phyloP scores from a whole-genome alignment of 495 filamentous ascomycete species.

The Neurospora terricola region DNA sequence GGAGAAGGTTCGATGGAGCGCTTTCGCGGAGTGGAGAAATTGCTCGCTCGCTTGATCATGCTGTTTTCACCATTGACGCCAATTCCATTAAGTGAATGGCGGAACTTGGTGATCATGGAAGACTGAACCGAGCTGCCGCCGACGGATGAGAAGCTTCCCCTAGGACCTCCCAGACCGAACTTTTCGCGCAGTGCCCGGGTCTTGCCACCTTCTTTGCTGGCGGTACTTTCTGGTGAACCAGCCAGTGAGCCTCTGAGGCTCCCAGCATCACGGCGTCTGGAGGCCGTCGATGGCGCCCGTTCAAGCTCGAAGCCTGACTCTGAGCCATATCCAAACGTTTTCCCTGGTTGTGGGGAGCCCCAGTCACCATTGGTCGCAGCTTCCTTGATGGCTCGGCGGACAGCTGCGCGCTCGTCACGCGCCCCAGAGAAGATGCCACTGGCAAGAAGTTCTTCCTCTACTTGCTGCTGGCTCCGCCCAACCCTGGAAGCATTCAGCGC shows the following conservation, averaged over 20 bases:
- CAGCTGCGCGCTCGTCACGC: slow-evolving; percentile 24
- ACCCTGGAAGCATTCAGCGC: slow-evolving; percentile 5
- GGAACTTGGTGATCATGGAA: slow-evolving; percentile 5
- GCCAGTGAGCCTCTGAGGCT: background rate
- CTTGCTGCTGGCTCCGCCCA: background rate
- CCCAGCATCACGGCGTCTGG: background rate
- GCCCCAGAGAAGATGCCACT: slow-evolving; percentile 32
- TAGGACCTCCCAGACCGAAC: slow-evolving; percentile 14
- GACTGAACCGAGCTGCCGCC: background rate
- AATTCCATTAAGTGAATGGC: slow-evolving; percentile 11
- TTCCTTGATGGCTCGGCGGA: slow-evolving; percentile 18
- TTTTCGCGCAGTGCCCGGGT: slow-evolving; percentile 22
- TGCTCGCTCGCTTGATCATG: slow-evolving; percentile 8
- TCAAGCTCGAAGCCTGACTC: slow-evolving; percentile 19
- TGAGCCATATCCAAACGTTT: slow-evolving; percentile 6
- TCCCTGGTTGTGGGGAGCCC: background rate
- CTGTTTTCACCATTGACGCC: background rate
- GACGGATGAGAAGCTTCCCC: slow-evolving; percentile 16
- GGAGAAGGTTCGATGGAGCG: slow-evolving; percentile 10
- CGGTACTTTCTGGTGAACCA: slow-evolving; percentile 8
- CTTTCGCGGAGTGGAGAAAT: slow-evolving; percentile 15
- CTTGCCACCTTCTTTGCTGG: slow-evolving; percentile 18
- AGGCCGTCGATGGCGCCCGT: background rate
- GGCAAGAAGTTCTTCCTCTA: slow-evolving; percentile 33
- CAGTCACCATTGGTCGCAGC: background rate